phyloP scores from a whole-genome alignment of 202 grass and related monocot species.

The Schoenoplectus tabernaemontani region DNA sequence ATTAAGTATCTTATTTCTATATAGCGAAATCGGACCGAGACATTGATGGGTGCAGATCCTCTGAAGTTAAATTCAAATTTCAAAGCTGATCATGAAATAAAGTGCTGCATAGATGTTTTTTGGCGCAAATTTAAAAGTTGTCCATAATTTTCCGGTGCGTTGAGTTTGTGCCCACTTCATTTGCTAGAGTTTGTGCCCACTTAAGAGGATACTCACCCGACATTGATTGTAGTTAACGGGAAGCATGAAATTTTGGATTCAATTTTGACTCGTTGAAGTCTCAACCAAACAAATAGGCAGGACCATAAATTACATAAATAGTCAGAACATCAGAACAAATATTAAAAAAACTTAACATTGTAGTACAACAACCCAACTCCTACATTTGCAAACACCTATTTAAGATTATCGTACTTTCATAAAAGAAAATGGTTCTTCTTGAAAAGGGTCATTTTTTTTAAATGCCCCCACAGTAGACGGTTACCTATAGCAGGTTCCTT shows the following conservation, averaged over 20 bases:
- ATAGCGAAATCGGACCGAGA: not conserved
- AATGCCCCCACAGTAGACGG: not conserved
- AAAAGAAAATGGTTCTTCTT: not conserved
- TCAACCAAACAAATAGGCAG: slow-evolving; percentile 21
- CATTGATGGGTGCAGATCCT: too few species aligned
- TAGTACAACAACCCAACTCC: not conserved
- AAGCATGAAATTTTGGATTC: not conserved
- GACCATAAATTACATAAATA: slow-evolving; percentile 20
- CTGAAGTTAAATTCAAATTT: too few species aligned
- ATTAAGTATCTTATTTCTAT: too few species aligned
- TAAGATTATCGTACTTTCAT: not conserved
- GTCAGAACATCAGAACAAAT: not conserved
- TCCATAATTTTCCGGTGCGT: too few species aligned
- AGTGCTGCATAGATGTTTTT: too few species aligned
- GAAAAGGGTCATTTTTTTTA: not conserved
- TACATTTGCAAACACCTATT: not conserved
- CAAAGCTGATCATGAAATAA: too few species aligned
- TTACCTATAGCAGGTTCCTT: not conserved
- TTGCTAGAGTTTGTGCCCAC: too few species aligned
- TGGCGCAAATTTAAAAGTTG: too few species aligned
- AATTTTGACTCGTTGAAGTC: slow-evolving; percentile 9
- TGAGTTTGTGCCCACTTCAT: too few species aligned
- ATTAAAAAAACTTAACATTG: not conserved
- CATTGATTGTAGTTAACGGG: not conserved
- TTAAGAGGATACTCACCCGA: too few species aligned